Base-by-base conservation (phyloP, 2,329 filamentous ascomycete species). In the Sporothrix globosa region DNA sequence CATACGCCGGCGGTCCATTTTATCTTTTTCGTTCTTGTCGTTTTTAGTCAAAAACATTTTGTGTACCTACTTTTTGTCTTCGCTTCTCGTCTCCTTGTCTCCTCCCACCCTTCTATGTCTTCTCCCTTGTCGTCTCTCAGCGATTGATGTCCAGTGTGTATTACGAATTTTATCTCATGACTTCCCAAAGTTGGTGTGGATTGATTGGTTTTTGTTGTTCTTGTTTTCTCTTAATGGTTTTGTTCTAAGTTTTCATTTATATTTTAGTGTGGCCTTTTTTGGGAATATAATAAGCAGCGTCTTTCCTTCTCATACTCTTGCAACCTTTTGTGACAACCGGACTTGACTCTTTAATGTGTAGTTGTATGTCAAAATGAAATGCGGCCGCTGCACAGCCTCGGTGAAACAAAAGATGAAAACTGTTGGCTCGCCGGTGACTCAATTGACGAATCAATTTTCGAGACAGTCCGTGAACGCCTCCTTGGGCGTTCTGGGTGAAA, bases 91-190 rank as follows among this genome's bases (percentile, higher is more conserved):
- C 17, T 34, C 2, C 34, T 50, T 52, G 56, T 68, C 44, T 44
- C 17, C 21, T 60, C 21, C 21, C 30, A 24, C 54, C 17, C 24
- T n/a, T n/a, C 63, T 34, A 14, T n/a, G n/a, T 39, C n/a, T 46
- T 44, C 34, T 41, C 14, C 21, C n/a, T 27, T 30, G 39, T 53
- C 67, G 44, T 61, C 58, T 60, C 48, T 39, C 39, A 46, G 60
- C 67, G 67, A 71, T 46, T 67, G 61, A 54, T 69, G 70, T 66
- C 67, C 17, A 58, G 60, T 71, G 68, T 71, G 61, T 69, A 71
- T 67, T 71, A 71, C 68, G 70, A 71, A 53, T 69, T 54, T 58
- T 30, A 70, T 63, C 54, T 69, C 68, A 69, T 63, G 68, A 63
- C 68, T 60, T n/a, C 65, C n/a, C 30, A 24, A 63, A n/a, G 68